Percentiles rank a stretch among this genome's conserved stretches.
Evolutionary conservation across 2,329 filamentous ascomycete species (phyloP).

Genomic region (Emericellopsis cladophorae): DNA sequence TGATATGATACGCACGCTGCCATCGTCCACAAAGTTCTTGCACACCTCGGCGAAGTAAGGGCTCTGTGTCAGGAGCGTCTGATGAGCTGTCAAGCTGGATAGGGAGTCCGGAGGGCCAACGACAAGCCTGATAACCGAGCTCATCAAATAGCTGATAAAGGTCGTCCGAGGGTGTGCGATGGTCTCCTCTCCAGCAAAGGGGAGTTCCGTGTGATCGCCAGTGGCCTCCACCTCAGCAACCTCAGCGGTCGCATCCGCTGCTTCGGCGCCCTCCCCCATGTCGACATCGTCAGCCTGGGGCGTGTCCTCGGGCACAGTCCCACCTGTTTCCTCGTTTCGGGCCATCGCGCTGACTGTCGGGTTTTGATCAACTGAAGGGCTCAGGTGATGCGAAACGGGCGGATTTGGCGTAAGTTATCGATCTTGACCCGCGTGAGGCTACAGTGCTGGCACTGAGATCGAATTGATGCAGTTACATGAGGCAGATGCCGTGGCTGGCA

Average conservation of each 20-base stretch:
- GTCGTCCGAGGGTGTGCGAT: constrained; percentile 21
- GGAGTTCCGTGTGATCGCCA: constrained; percentile 18
- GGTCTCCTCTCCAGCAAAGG: constrained; percentile 20
- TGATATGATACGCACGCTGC: constrained; percentile 35
- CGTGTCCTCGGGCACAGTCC: neutral
- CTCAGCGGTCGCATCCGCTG: constrained; percentile 14
- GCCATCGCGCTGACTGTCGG: too few relatives aligned
- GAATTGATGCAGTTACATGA: too few relatives aligned
- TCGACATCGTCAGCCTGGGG: constrained; percentile 14
- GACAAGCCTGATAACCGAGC: constrained; percentile 56
- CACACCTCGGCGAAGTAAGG: constrained; percentile 60
- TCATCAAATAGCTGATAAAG: constrained; percentile 51
- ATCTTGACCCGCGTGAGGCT: too few relatives aligned
- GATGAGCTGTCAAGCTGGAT: constrained; percentile 64
- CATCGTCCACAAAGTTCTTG: constrained; percentile 46
- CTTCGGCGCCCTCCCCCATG: constrained; percentile 11
- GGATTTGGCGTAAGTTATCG: too few relatives aligned
- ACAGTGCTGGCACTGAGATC: too few relatives aligned
- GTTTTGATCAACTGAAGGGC: too few relatives aligned
- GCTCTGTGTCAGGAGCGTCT: constrained; percentile 61
- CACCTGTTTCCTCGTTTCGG: too few relatives aligned
- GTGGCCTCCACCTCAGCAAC: constrained; percentile 17
- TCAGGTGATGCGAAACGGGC: too few relatives aligned
- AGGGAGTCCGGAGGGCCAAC: constrained; percentile 47
- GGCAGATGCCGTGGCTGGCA: too few relatives aligned